phyloP scores from a whole-genome alignment of 169 alveolate species.

The Cryptosporidium felis region DNA sequence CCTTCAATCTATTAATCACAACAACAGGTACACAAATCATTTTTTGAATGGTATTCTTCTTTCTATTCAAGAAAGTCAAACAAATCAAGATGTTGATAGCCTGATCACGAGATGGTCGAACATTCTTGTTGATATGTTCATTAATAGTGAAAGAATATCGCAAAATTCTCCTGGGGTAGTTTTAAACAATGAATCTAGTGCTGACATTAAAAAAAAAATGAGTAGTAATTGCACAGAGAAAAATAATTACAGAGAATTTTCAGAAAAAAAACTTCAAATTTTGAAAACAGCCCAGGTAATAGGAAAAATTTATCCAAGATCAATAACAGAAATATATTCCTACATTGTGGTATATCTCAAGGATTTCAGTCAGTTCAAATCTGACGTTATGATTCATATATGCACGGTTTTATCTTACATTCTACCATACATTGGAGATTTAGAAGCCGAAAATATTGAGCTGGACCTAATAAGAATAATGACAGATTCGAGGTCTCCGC shows the following conservation, averaged over 20 bases:
- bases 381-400: slow-evolving; percentile 48
- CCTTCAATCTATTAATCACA: neutral
- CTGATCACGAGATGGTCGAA: slow-evolving; percentile 50
- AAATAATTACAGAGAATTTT: neutral
- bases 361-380: neutral
- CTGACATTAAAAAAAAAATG: neutral
- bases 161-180: neutral
- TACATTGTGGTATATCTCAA: slow-evolving; percentile 43
- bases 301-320: slow-evolving; percentile 50
- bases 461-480: slow-evolving; percentile 33
- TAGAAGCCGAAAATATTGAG: slow-evolving; percentile 9
- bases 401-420: slow-evolving; percentile 44
- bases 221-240: neutral
- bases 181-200: neutral
- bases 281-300: slow-evolving; percentile 46
- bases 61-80: neutral
- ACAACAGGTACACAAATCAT: neutral
- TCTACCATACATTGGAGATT: slow-evolving; percentile 3
- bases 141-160: neutral
- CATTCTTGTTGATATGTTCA: slow-evolving; percentile 51
- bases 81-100: neutral
- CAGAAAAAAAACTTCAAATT: slow-evolving; percentile 9
- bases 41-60: neutral
- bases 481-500: slow-evolving; percentile 56
- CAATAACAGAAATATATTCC: slow-evolving; percentile 30